Percentiles rank a stretch among this genome's conserved stretches.
Conservation (phyloP, 345 rosid genomes). For the Gossypium bickii region DNA sequence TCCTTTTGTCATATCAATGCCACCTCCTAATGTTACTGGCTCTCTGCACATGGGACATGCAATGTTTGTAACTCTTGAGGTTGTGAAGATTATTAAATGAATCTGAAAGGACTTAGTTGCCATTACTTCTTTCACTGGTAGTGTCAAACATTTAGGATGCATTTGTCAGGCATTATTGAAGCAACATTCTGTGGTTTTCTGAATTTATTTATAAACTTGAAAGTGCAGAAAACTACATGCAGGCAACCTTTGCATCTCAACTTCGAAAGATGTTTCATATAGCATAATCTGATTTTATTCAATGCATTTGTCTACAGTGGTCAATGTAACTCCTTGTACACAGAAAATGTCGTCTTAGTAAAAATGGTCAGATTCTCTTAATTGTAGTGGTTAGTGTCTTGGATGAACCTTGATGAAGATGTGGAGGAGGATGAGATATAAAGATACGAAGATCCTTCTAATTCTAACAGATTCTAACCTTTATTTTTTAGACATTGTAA, state of each 20-base stretch:
- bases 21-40: conserved; percentile 98
- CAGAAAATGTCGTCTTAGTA: not conserved
- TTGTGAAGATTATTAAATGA: conserved; percentile 20
- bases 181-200: not conserved
- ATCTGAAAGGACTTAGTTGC: not conserved
- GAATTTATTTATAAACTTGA: not conserved
- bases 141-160: not conserved
- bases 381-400: not conserved
- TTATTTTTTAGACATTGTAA: not conserved
- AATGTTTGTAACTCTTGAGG: conserved; percentile 98
- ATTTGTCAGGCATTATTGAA: not conserved
- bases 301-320: not conserved
- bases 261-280: not conserved
- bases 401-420: not conserved
- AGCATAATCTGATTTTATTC: not conserved
- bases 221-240: not conserved
- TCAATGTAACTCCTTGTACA: not conserved
- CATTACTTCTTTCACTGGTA: not conserved
- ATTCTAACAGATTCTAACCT: conserved; percentile 2
- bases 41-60: conserved; percentile 99
- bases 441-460: conserved; percentile 5
- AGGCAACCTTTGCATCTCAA: not conserved
- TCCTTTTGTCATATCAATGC: conserved; percentile 94
- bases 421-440: not conserved
- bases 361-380: not conserved